Conservation (phyloP, 257 asterid genomes). For the Vinca minor region DNA sequence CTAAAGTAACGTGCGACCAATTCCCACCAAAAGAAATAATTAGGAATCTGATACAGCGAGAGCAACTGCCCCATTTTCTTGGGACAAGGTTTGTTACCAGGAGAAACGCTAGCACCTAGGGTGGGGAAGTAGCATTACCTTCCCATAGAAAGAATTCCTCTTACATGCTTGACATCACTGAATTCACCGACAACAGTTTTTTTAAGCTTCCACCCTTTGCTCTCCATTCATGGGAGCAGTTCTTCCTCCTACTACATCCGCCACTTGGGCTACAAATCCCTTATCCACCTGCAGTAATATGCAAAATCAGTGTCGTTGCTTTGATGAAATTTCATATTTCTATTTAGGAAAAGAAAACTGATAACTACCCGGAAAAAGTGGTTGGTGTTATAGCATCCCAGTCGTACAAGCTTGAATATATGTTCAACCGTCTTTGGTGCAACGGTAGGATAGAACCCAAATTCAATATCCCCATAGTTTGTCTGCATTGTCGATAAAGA, state of each 20-base stretch:
- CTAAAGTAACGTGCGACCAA: no score
- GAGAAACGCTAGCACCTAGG: background rate
- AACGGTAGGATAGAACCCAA: conserved; percentile 33
- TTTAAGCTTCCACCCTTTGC: conserved; percentile 59
- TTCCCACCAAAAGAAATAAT: no score
- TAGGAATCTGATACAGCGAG: no score
- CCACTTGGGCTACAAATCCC: conserved; percentile 98
- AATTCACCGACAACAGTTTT: conserved; percentile 86
- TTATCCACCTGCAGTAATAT: conserved; percentile 64
- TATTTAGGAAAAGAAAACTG: conserved; percentile 1
- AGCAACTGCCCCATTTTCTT: background rate
- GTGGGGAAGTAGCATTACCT: conserved; percentile 48
- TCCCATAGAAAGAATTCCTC: conserved; percentile 98
- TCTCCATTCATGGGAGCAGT: conserved; percentile 82
- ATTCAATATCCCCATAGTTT: conserved; percentile 35
- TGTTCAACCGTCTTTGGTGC: conserved; percentile 79
- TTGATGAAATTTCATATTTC: background rate
- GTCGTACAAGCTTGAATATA: conserved; percentile 81
- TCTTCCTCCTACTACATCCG: conserved; percentile 94
- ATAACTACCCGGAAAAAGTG: conserved; percentile 82
- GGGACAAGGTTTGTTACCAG: background rate
- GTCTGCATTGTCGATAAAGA: conserved; percentile 22
- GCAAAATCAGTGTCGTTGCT: background rate
- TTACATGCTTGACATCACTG: conserved; percentile 82
- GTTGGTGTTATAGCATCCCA: conserved; percentile 87